These are phyloP conservation scores for Chytriomyces confervae DNA, from an alignment of 192 early-diverging fungal genomes.

Conservation along the genomic window DNA sequence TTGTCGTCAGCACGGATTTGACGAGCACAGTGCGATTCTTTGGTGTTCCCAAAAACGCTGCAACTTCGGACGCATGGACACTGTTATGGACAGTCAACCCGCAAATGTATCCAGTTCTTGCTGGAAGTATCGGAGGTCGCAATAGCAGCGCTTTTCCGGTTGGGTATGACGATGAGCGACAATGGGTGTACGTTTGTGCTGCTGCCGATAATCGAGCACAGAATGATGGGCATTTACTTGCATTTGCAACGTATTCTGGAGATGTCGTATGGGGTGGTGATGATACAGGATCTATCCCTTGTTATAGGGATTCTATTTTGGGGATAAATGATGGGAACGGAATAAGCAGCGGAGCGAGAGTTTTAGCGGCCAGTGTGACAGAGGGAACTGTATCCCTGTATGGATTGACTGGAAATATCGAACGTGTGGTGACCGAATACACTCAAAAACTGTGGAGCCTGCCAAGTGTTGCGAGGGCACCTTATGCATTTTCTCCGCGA, in stretches of 20 bases:
- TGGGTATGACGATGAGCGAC: conserved; percentile 1
- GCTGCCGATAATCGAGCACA: not conserved
- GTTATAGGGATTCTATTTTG: not conserved
- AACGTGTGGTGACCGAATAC: not conserved
- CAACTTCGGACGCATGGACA: not conserved
- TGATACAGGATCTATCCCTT: conserved; percentile 13
- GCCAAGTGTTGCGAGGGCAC: not conserved
- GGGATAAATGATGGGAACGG: not conserved
- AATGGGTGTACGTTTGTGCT: conserved; percentile 27
- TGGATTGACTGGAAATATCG: not conserved
- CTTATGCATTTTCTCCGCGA: conserved; percentile 19
- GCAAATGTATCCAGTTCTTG: conserved; percentile 8
- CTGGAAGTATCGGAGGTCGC: not conserved
- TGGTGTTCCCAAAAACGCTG: not conserved
- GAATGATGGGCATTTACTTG: conserved; percentile 16
- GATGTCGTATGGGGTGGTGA: conserved; percentile 25
- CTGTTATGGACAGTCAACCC: not conserved
- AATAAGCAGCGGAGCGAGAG: not conserved
- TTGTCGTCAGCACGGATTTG: conserved; percentile 2
- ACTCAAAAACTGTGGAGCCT: conserved; percentile 1
- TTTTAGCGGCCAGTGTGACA: not conserved
- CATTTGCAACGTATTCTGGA: conserved; percentile 7
- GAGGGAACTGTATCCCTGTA: not conserved
- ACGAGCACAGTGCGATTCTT: not conserved
- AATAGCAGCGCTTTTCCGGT: not conserved